Percentiles rank a stretch among this genome's conserved stretches.
phyloP scores from a whole-genome alignment of 306 rosid genomes.

The Dryas octopetala region DNA sequence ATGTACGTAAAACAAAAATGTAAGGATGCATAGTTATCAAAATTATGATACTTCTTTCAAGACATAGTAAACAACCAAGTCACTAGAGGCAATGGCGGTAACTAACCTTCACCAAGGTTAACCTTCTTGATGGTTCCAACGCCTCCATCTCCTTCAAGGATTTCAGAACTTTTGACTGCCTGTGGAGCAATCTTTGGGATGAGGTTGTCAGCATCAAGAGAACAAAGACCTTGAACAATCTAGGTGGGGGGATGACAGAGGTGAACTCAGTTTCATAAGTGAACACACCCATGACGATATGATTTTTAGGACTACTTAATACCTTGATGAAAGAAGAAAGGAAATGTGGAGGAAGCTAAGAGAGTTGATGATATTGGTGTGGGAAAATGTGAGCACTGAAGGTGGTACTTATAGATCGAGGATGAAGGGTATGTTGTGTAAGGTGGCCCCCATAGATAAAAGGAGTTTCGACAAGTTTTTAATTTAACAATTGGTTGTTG shows the following conservation, averaged over 20 bases:
- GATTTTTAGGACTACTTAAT: background rate
- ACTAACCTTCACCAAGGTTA: constrained; percentile 32
- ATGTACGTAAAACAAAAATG: background rate
- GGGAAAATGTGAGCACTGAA: background rate
- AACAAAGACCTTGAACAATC: constrained; percentile 34
- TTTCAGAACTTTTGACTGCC: constrained; percentile 22
- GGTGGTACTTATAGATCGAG: constrained; percentile 1
- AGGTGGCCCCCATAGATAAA: background rate
- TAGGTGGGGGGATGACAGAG: constrained; percentile 22
- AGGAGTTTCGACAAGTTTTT: background rate
- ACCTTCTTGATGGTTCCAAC: constrained; percentile 42
- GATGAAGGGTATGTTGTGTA: background rate
- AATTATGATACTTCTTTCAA: no score
- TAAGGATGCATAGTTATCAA: no score
- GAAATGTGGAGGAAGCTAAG: background rate
- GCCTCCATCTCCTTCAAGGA: constrained; percentile 37
- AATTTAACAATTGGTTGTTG: background rate
- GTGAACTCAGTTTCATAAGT: constrained; percentile 14
- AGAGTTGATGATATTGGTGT: background rate
- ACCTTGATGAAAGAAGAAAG: background rate
- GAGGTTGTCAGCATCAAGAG: constrained; percentile 34
- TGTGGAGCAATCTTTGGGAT: constrained; percentile 36
- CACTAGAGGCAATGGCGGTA: no score
- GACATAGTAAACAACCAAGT: no score
- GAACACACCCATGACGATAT: constrained; percentile 7